These are phyloP conservation scores for Paulownia fortunei DNA, from an alignment of 257 asterid species.

Conservation along the genomic window DNA sequence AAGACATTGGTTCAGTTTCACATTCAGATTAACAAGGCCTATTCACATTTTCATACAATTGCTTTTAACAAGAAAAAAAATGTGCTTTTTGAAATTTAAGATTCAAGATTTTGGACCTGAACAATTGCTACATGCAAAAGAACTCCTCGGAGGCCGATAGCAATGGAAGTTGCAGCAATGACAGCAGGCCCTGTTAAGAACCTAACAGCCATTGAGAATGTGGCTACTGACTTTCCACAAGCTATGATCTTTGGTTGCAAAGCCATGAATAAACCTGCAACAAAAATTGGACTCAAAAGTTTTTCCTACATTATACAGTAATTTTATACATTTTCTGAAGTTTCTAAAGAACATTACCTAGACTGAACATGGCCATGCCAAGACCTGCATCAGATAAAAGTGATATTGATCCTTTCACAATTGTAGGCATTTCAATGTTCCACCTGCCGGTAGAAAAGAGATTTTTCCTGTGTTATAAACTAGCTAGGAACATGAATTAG, in stretches of 20 bases:
- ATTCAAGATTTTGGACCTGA: conserved; percentile 53
- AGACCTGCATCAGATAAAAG: conserved; percentile 94
- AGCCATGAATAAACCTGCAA: conserved; percentile 89
- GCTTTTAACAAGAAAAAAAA: no score
- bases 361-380: conserved; percentile 98
- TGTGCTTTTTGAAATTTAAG: not conserved
- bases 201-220: conserved; percentile 93
- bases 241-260: conserved; percentile 92
- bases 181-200: conserved; percentile 97
- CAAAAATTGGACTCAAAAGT: not conserved
- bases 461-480: not conserved
- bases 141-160: conserved; percentile 86
- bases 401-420: conserved; percentile 86
- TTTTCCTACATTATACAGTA: not conserved
- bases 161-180: conserved; percentile 90
- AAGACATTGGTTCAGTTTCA: not conserved
- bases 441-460: conserved; percentile 48
- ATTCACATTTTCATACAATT: not conserved
- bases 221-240: conserved; percentile 86
- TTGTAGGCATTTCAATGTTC: conserved; percentile 89
- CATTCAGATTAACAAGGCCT: not conserved
- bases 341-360: conserved; percentile 47
- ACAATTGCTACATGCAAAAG: conserved; percentile 86
- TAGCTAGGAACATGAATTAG: not conserved
- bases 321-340: not conserved